These are phyloP conservation scores for Parathielavia hyrcaniae DNA, from an alignment of 495 filamentous ascomycete genomes.

Conservation along the genomic window DNA sequence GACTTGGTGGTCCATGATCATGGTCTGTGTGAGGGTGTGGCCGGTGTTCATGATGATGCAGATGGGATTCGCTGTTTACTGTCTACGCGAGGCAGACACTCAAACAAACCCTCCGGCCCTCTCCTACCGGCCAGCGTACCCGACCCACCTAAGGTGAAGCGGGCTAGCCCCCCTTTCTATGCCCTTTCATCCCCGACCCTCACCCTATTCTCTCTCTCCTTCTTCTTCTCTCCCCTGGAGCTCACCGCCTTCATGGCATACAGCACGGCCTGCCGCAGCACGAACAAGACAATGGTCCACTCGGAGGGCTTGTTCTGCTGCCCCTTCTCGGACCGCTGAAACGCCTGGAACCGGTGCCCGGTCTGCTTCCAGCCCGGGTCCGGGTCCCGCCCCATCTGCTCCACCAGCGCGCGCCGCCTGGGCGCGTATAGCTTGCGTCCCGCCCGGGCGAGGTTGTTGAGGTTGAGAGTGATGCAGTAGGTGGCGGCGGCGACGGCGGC, in stretches of 20 bases:
- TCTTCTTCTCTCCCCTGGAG: too few relatives aligned
- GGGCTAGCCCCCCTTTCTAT: too few relatives aligned
- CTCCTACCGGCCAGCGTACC: too few relatives aligned
- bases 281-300: not conserved
- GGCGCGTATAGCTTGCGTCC: not conserved
- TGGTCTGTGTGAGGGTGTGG: too few relatives aligned
- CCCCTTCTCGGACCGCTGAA: not conserved
- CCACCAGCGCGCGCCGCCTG: not conserved
- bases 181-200: too few relatives aligned
- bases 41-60: too few relatives aligned
- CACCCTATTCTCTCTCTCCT: too few relatives aligned
- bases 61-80: too few relatives aligned
- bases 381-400: not conserved
- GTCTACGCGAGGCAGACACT: too few relatives aligned
- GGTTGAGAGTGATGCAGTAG: slow-evolving; percentile 11
- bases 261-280: not conserved
- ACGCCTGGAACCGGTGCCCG: not conserved
- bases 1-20: too few relatives aligned
- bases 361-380: not conserved
- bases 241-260: not conserved
- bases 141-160: too few relatives aligned
- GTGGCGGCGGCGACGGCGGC: slow-evolving; percentile 5
- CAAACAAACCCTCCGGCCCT: too few relatives aligned
- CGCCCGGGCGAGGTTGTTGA: slow-evolving; percentile 7
- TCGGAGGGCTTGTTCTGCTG: not conserved